phyloP scores from a whole-genome alignment of 495 filamentous ascomycete species.

The Xylona heveae region DNA sequence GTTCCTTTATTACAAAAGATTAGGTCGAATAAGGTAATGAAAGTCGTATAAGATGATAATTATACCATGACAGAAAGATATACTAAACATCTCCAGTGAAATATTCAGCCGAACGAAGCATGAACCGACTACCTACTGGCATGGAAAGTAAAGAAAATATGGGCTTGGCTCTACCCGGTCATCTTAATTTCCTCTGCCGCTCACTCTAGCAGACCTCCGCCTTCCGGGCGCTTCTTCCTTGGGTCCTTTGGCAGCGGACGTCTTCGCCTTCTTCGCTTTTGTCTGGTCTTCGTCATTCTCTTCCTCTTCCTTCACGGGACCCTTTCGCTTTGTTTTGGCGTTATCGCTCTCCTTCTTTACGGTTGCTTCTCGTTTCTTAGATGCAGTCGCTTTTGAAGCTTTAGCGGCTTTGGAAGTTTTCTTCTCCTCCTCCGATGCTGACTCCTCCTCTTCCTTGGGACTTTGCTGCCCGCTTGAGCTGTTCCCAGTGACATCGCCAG shows the following conservation, averaged over 20 bases:
- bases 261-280: conserved; percentile 4
- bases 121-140: too few relatives aligned
- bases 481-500: conserved; percentile 12
- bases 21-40: too few relatives aligned
- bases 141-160: too few relatives aligned
- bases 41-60: too few relatives aligned
- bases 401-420: not conserved
- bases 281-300: not conserved
- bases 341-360: conserved; percentile 3
- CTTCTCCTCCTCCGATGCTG: not conserved
- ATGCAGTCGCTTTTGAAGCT: conserved; percentile 1
- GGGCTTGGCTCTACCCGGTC: too few relatives aligned
- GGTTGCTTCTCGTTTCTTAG: conserved; percentile 2
- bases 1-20: too few relatives aligned
- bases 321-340: conserved; percentile 6
- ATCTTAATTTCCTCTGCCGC: conserved; percentile 5
- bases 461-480: too few relatives aligned
- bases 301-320: conserved; percentile 1
- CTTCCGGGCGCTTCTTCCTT: conserved; percentile 1
- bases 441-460: conserved; percentile 4
- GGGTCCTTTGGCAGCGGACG: not conserved
- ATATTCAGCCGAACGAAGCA: too few relatives aligned
- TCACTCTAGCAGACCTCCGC: conserved; percentile 5
- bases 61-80: too few relatives aligned
- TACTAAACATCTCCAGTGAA: too few relatives aligned